Base-by-base conservation (phyloP, 345 rosid species). In the Brassica carinata region DNA sequence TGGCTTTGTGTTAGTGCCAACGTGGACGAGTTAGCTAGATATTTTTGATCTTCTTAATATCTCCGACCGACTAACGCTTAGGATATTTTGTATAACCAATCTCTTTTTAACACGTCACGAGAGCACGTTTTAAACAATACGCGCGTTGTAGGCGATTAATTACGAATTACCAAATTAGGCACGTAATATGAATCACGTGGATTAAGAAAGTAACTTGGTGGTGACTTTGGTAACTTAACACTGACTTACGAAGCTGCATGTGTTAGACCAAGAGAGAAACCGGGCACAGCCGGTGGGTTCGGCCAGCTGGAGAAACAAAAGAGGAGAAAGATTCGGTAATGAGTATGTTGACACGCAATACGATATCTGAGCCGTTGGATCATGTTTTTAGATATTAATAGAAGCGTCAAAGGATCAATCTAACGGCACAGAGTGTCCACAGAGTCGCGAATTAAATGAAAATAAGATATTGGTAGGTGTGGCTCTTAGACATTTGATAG, bases 1-100 rank as follows among this genome's bases (percentile, higher is more conserved):
- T 84, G 83, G 74, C 83, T 81, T 17, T 69, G 62, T 7, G 23
- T 10, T 2, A 6, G 4, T 73, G 96, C 92, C 89, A 57, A 86
- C 97, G 93, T 95, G 98, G 98, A 88, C 87, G 85, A 79, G 79
- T 85, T 64, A 77, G 80, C 82, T 74, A 87, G 93, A 93, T 93
- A 88, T 93, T 93, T 91, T 86, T 73, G 85, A 91, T 92, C 86
- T 81, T 76, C 81, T 69, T 83, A 87, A 90, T 85, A 91, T 90
- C 91, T 89, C 17, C 11, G 13, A 74, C 79, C 79, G 75, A 51
- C 79, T 53, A 0, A 2, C 5, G 14, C 2, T 51, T 68, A 6
- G 5, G 23, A 69, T 17, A 69, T 62, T 36, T 57, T 33, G 13
- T 58, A 1, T 19, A 23, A 48, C 81, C 61, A 81, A 59, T 81